Evolutionary conservation across 78 protist species (phyloP).

Genomic region (Monosiga brevicollis): DNA sequence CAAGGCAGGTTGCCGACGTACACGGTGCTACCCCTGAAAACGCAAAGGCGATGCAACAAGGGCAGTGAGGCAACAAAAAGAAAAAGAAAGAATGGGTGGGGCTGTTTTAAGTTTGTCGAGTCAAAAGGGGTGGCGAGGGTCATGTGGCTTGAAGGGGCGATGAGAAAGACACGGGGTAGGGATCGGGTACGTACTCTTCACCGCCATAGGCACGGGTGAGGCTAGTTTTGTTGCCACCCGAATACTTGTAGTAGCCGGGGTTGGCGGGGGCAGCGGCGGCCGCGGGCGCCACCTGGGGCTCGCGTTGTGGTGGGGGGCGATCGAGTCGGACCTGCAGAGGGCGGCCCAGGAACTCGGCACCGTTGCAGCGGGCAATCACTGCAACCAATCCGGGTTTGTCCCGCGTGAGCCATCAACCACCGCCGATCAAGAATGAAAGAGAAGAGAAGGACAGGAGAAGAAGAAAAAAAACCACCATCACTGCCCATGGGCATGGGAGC

Average conservation of each 20-base stretch:
- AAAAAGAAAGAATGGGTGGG: neutral
- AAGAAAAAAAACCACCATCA: neutral
- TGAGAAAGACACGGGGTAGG: neutral
- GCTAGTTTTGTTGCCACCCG: too few relatives aligned
- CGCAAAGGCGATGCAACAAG: neutral
- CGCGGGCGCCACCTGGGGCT: too few relatives aligned
- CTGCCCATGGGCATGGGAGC: neutral
- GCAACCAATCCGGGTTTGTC: too few relatives aligned
- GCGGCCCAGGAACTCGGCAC: too few relatives aligned
- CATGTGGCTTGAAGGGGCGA: neutral
- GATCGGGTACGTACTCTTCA: neutral
- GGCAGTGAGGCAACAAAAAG: neutral
- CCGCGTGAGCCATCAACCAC: neutral
- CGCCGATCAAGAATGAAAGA: neutral
- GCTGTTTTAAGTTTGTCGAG: neutral
- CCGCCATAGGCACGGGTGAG: neutral
- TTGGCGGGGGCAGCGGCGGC: too few relatives aligned
- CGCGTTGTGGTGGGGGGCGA: too few relatives aligned
- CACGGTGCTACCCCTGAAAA: neutral
- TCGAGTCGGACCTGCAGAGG: too few relatives aligned
- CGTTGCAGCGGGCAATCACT: too few relatives aligned
- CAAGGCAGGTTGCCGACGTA: neutral
- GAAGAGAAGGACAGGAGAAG: neutral
- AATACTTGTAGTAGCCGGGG: too few relatives aligned
- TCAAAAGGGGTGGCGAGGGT: neutral